phyloP scores from a whole-genome alignment of 208 protist species.

The Giardia duodenalis region DNA sequence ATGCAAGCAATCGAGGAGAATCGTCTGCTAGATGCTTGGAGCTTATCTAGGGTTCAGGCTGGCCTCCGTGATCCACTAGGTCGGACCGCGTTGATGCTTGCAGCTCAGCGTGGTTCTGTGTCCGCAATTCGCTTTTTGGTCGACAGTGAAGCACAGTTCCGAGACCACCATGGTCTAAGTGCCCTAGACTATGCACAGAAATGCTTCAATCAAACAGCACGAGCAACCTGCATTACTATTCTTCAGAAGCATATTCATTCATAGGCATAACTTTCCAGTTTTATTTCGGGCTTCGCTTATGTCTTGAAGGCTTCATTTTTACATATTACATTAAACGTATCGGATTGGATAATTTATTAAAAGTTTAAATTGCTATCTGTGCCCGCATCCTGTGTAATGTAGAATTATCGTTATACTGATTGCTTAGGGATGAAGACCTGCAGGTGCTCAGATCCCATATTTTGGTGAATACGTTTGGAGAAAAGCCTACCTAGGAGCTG shows the following conservation, averaged over 20 bases:
- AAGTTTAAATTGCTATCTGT: too few species aligned
- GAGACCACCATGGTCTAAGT: background rate
- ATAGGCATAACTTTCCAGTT: background rate
- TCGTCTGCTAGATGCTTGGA: background rate
- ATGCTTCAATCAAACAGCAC: background rate
- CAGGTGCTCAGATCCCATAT: too few species aligned
- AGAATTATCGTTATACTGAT: too few species aligned
- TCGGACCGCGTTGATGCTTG: background rate
- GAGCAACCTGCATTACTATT: background rate
- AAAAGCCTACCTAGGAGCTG: too few species aligned
- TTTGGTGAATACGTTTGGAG: too few species aligned
- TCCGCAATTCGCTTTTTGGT: background rate
- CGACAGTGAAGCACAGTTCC: background rate
- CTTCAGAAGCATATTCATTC: background rate
- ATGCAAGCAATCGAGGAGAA: background rate
- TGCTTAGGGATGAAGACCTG: too few species aligned
- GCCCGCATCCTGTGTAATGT: too few species aligned
- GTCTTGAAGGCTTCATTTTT: too few species aligned
- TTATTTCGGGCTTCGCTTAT: too few species aligned
- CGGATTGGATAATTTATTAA: too few species aligned
- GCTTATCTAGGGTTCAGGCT: background rate
- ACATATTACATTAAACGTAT: too few species aligned
- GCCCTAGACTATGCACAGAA: background rate
- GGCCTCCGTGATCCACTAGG: background rate
- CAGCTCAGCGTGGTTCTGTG: background rate